Base-by-base conservation (phyloP, 164 flowering plant species). In the Macadamia integrifolia region DNA sequence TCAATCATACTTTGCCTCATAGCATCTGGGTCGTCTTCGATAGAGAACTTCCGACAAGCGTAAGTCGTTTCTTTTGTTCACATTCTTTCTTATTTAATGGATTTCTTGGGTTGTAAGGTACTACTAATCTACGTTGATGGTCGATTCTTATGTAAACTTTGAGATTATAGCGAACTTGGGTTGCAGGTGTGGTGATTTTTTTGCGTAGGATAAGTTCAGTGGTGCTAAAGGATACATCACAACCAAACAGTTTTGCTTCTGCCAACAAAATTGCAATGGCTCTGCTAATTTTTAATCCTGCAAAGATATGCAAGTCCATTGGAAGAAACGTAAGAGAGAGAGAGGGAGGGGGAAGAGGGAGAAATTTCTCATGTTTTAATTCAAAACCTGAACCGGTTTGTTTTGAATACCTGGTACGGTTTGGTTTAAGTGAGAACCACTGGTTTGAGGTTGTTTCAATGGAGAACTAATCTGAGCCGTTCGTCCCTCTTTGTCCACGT, bases 11-110 rank as follows among this genome's bases (percentile, higher is more conserved):
- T 81, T 10, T 74, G 77, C 68, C 30, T 82, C 35, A 73, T 78
- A n/a, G 75, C 80, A 67, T 75, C 79, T 76, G 83, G 85, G 81
- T 78, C 76, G 40, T 72, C 80, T 17, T 74, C 89, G 10, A 72
- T 81, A 63, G 88, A 85, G 35, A 61, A 83, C 76, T 79, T 89
- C 74, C 81, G 73, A 70, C 93, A 80, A 71, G 89, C 97, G 97
- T 92, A 80, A 88, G 97, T 76, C 60, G 17, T 62, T 31, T 65
- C 30, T 44, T 23, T 66, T 23, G 14, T 35, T 64, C 0, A 43
- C 28, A 63, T 40, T 52, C 43, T 42, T 1, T 56, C 35, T 63
- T 57, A 5, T 32, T 57, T 40, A 23, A 23, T 23, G 23, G 23
- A 0, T 23, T 23, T 23, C 23, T 23, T 23, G 23, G 23, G 23